Conservation (phyloP, 331 rosid species). For the Erythrophleum ivorense region DNA sequence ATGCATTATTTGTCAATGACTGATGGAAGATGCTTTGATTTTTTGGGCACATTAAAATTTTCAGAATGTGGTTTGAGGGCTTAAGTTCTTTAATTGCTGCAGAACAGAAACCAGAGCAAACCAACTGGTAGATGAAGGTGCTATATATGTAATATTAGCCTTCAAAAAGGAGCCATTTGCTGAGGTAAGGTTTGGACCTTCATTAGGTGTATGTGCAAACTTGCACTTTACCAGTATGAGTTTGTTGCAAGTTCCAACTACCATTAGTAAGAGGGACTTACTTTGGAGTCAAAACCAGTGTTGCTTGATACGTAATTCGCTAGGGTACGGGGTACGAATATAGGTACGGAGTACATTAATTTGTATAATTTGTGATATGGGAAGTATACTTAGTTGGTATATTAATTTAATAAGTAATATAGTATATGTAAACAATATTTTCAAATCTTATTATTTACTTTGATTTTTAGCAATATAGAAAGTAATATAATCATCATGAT, state of each 20-base stretch:
- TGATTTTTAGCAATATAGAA: too few relatives aligned
- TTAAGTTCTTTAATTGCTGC: slow-evolving; percentile 28
- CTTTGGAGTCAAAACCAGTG: slow-evolving; percentile 26
- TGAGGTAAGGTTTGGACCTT: slow-evolving; percentile 22
- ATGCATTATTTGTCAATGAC: slow-evolving; percentile 68
- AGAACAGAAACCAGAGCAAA: slow-evolving; percentile 20
- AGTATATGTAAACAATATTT: too few relatives aligned
- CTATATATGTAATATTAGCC: neutral
- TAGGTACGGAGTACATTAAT: too few relatives aligned
- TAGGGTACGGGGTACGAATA: too few relatives aligned
- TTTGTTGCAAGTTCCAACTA: slow-evolving; percentile 35
- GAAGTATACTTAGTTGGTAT: too few relatives aligned
- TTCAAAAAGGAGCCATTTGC: slow-evolving; percentile 16
- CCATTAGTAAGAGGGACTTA: slow-evolving; percentile 21
- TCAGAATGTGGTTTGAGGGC: slow-evolving; percentile 29
- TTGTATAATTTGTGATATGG: too few relatives aligned
- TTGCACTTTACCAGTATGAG: slow-evolving; percentile 22
- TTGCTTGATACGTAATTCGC: too few relatives aligned
- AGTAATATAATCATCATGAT: too few relatives aligned
- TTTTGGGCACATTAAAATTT: slow-evolving; percentile 16
- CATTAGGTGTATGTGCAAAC: slow-evolving; percentile 30
- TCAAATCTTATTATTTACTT: too few relatives aligned
- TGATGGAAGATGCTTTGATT: slow-evolving; percentile 40
- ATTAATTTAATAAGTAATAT: too few relatives aligned
- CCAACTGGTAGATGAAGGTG: neutral